Evolutionary conservation across 176 grass and related monocot species (phyloP).

Genomic region (Microstegium vimineum): DNA sequence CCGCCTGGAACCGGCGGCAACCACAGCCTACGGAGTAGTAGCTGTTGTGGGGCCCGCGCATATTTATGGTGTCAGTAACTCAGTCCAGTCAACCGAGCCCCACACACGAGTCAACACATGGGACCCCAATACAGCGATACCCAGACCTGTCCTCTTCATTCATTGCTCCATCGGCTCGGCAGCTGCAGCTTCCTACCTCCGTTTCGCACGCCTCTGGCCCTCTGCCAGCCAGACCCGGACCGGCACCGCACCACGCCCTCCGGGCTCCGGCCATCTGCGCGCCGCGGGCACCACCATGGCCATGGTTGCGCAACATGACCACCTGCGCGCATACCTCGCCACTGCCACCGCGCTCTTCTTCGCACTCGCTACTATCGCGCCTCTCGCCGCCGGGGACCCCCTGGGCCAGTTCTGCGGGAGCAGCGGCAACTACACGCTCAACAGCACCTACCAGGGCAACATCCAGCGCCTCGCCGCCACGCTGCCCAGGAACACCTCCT

Average conservation of each 20-base stretch:
- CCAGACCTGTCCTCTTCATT: too few relatives aligned
- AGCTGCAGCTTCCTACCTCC: too few relatives aligned
- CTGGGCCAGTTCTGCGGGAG: neutral
- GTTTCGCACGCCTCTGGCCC: neutral
- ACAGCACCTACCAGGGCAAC: slow-evolving; percentile 30
- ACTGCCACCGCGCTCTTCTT: neutral
- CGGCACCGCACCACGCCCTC: neutral
- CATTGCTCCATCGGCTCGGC: too few relatives aligned
- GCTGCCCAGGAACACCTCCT: slow-evolving; percentile 24
- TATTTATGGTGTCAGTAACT: neutral
- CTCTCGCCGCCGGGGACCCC: neutral
- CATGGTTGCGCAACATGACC: neutral
- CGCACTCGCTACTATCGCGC: neutral
- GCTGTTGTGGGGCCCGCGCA: neutral
- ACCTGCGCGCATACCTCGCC: neutral
- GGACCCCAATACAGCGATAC: neutral
- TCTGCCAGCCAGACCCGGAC: too few relatives aligned
- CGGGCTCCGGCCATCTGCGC: neutral
- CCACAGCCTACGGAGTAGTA: neutral
- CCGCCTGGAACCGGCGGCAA: neutral
- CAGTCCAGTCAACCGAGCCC: neutral
- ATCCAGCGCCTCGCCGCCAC: slow-evolving; percentile 6
- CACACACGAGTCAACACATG: neutral
- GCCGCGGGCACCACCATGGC: neutral
- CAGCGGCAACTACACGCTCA: slow-evolving; percentile 14